A percentile compares a stretch with the other conserved stretches of the same genome.
Evolutionary conservation across 371 early-diverging fungal species (phyloP).

Genomic region (Smittium culicis): DNA sequence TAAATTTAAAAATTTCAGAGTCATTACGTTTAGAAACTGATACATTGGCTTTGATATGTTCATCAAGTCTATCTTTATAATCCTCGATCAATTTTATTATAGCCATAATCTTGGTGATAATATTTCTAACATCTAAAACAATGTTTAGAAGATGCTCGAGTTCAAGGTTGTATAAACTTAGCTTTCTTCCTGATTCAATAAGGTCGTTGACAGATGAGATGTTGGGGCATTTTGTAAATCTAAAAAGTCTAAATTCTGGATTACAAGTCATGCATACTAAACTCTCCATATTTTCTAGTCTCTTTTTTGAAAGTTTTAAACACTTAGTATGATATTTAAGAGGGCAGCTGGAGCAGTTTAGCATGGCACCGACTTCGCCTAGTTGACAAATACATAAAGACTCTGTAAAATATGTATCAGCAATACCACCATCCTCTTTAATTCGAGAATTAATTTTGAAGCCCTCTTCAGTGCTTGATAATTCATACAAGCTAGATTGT

Average conservation of each 20-base stretch:
- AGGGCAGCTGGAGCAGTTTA: constrained; percentile 64
- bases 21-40: no score
- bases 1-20: not conserved
- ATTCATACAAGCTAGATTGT: no score
- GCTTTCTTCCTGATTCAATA: constrained; percentile 30
- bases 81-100: not conserved
- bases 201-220: constrained; percentile 34
- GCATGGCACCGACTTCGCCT: constrained; percentile 50
- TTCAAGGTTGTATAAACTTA: constrained; percentile 42
- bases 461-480: not conserved
- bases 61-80: not conserved
- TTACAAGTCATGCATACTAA: constrained; percentile 62
- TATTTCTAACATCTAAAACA: constrained; percentile 27
- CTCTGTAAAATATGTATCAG: not conserved
- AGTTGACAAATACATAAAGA: constrained; percentile 46
- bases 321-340: constrained; percentile 69
- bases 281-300: constrained; percentile 35
- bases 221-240: constrained; percentile 33
- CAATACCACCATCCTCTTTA: not conserved
- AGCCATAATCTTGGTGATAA: not conserved
- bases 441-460: not conserved
- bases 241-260: constrained; percentile 28
- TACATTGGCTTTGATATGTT: not conserved
- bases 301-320: constrained; percentile 43
- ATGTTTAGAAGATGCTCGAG: constrained; percentile 34